These are phyloP conservation scores for Amanita brunnescens DNA, from an alignment of 768 basidiomycete genomes.

Conservation along the genomic window DNA sequence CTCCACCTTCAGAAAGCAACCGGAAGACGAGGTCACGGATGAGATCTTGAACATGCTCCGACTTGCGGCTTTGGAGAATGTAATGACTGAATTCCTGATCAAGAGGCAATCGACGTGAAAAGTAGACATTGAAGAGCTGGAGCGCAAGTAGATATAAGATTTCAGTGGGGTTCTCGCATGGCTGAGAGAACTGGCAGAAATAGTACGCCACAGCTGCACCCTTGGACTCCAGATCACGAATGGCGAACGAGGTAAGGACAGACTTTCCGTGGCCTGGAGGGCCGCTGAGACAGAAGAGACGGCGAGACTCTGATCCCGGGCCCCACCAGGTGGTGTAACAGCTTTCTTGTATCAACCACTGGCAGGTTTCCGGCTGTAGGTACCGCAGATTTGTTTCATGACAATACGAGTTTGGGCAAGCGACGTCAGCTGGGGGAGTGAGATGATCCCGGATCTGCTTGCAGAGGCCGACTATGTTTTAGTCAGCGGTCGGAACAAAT, in stretches of 20 bases:
- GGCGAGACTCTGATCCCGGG: not conserved
- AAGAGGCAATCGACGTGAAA: not conserved
- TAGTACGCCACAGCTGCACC: not conserved
- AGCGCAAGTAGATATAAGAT: not conserved
- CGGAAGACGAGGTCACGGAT: not conserved
- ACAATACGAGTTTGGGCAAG: not conserved
- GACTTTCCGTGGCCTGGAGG: slow-evolving; percentile 1
- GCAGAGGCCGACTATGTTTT: not conserved
- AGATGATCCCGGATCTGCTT: not conserved
- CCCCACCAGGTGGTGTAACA: not conserved
- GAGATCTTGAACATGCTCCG: not conserved
- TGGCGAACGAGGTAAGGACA: not conserved
- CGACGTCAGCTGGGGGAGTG: not conserved
- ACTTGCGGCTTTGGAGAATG: not conserved
- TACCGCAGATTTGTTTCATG: not conserved
- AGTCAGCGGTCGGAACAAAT: not conserved
- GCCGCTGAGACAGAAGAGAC: slow-evolving; percentile 1
- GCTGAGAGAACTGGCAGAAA: slow-evolving; percentile 1
- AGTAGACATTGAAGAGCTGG: slow-evolving; percentile 1
- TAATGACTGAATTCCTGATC: not conserved
- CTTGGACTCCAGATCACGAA: not conserved
- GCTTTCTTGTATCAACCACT: not conserved
- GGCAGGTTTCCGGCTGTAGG: not conserved
- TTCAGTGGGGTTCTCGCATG: not conserved
- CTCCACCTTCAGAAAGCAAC: not conserved